phyloP scores from a whole-genome alignment of 768 basidiomycete species.

The Favolaschia claudopus region DNA sequence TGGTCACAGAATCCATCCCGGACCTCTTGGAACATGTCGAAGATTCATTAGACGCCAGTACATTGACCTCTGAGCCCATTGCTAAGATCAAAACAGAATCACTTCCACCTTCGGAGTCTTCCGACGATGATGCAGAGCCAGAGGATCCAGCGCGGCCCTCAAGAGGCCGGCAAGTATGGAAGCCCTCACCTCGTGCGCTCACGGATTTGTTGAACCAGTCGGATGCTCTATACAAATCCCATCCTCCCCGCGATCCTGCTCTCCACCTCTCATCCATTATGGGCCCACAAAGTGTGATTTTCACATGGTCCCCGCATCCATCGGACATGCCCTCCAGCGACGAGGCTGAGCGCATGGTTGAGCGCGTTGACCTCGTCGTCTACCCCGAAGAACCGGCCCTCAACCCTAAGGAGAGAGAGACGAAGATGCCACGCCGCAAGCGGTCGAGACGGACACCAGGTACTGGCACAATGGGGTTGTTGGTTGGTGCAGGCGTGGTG shows the following conservation, averaged over 20 bases:
- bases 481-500: conserved; percentile 73
- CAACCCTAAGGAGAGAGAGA: conserved; percentile 34
- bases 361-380: conserved; percentile 62
- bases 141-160: not conserved
- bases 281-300: conserved; percentile 80
- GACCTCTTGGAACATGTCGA: no score
- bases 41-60: no score
- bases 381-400: conserved; percentile 54
- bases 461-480: conserved; percentile 40
- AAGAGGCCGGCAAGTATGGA: conserved; percentile 8
- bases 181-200: conserved; percentile 46
- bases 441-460: conserved; percentile 21
- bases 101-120: not conserved
- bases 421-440: conserved; percentile 30
- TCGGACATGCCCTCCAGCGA: conserved; percentile 55
- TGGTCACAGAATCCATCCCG: no score
- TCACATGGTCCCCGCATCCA: conserved; percentile 70
- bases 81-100: not conserved
- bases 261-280: conserved; percentile 66
- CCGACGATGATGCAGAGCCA: not conserved
- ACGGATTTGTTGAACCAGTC: conserved; percentile 61
- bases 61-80: not conserved
- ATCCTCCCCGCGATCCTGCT: conserved; percentile 66
- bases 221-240: conserved; percentile 63
- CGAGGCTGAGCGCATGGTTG: conserved; percentile 68